Percentiles rank a stretch among this genome's conserved stretches.
These are phyloP conservation scores for Hypoxylon sp. DNA, from an alignment of 2,329 filamentous ascomycete genomes.

Conservation along the genomic window DNA sequence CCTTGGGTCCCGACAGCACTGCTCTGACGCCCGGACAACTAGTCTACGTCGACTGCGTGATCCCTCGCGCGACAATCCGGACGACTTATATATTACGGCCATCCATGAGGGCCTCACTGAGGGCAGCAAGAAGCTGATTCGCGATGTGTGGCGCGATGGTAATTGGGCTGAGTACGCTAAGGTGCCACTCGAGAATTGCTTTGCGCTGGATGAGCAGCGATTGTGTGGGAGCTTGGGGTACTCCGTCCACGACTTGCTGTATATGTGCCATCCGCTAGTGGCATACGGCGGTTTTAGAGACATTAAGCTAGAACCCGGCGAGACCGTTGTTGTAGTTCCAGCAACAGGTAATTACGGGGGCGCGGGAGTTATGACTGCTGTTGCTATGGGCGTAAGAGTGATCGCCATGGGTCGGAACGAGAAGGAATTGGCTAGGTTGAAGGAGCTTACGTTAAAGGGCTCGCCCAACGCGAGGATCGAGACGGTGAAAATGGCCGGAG, in stretches of 20 bases:
- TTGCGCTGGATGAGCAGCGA: conserved; percentile 53
- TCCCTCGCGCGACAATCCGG: conserved; percentile 56
- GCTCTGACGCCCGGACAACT: conserved; percentile 54
- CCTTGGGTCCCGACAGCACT: conserved; percentile 55
- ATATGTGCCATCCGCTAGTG: conserved; percentile 57
- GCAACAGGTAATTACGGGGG: conserved; percentile 65
- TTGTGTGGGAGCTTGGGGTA: conserved; percentile 58
- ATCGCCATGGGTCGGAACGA: conserved; percentile 65
- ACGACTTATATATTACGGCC: conserved; percentile 51
- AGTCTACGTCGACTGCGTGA: conserved; percentile 55
- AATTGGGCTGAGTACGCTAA: conserved; percentile 56
- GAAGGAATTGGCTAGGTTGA: conserved; percentile 55
- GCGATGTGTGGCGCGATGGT: conserved; percentile 55
- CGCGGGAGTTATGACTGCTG: conserved; percentile 61
- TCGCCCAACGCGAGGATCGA: conserved; percentile 52
- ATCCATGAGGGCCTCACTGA: conserved; percentile 51
- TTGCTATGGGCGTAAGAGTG: conserved; percentile 66
- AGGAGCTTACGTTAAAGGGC: conserved; percentile 45
- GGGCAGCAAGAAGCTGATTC: conserved; percentile 50
- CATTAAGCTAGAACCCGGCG: conserved; percentile 61
- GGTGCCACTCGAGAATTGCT: conserved; percentile 57
- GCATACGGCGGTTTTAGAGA: conserved; percentile 63
- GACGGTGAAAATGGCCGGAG: conserved; percentile 60
- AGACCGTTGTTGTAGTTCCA: conserved; percentile 63
- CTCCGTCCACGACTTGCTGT: conserved; percentile 57